Percentiles rank a stretch among this genome's conserved stretches.
Evolutionary conservation across 495 filamentous ascomycete genomes (phyloP).

Genomic region (Lentithecium fluviatile): DNA sequence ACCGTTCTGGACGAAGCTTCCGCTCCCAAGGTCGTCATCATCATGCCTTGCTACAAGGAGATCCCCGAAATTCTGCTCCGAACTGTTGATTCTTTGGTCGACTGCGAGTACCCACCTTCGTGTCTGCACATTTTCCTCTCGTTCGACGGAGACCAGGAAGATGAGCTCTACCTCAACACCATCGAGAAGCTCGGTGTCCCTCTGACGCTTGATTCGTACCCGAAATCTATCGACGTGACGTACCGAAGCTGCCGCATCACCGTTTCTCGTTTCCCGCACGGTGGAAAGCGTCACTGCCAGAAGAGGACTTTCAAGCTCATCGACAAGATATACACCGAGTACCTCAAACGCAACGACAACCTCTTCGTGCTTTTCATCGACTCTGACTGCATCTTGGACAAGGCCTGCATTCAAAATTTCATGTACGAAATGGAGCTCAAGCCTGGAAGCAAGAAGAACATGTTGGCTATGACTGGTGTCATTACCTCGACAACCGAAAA

Average conservation of each 20-base stretch:
- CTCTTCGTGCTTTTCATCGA: conserved; percentile 97
- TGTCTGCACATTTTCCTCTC: conserved; percentile 97
- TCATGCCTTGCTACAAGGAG: conserved; percentile 98
- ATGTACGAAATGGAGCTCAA: conserved; percentile 99
- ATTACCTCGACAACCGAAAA: conserved; percentile 93
- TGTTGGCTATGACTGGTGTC: conserved; percentile 98
- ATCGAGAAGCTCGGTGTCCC: conserved; percentile 87
- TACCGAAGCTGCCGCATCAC: conserved; percentile 84
- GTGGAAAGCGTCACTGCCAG: conserved; percentile 91
- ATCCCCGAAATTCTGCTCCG: conserved; percentile 80
- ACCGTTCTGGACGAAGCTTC: conserved; percentile 77
- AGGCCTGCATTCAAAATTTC: conserved; percentile 93
- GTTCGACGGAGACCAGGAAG: conserved; percentile 86
- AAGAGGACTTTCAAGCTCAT: conserved; percentile 94
- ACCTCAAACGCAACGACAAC: conserved; percentile 84
- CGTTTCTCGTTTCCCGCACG: conserved; percentile 88
- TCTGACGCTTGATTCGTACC: conserved; percentile 71
- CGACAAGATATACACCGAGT: conserved; percentile 87
- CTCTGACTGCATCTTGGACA: conserved; percentile 94
- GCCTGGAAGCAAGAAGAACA: conserved; percentile 86
- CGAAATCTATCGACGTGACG: conserved; percentile 84
- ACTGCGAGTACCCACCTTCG: conserved; percentile 89
- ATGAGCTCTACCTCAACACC: conserved; percentile 85
- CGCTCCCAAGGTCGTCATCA: conserved; percentile 92
- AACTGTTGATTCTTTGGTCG: conserved; percentile 87